phyloP scores from a whole-genome alignment of 768 basidiomycete genomes.

The Russula emetica region DNA sequence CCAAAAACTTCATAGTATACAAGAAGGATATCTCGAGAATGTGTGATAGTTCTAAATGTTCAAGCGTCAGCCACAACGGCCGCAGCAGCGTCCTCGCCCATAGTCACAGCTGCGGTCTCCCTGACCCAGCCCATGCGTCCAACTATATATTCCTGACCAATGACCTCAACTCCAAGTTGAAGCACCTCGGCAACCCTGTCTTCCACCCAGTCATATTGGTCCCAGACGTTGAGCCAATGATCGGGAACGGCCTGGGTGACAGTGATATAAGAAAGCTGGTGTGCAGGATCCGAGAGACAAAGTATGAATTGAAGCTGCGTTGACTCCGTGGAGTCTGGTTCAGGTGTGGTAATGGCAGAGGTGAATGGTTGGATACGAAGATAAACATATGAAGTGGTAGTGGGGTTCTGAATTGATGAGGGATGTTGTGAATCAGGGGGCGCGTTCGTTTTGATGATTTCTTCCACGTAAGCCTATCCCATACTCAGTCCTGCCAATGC shows the following conservation, averaged over 20 bases:
- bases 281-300: constrained; percentile 68
- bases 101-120: constrained; percentile 20
- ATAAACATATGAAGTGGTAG: constrained; percentile 86
- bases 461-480: constrained; percentile 68
- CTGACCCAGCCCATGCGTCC: constrained; percentile 78
- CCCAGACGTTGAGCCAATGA: constrained; percentile 88
- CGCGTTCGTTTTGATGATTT: constrained; percentile 63
- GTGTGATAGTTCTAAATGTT: constrained; percentile 1
- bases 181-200: constrained; percentile 87
- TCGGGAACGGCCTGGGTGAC: constrained; percentile 78
- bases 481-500: background rate
- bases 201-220: constrained; percentile 94
- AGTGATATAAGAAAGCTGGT: constrained; percentile 71
- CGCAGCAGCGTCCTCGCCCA: constrained; percentile 4
- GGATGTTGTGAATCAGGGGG: constrained; percentile 33
- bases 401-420: constrained; percentile 49
- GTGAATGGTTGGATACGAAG: constrained; percentile 89
- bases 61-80: constrained; percentile 13
- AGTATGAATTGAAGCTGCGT: constrained; percentile 59
- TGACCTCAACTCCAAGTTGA: constrained; percentile 77
- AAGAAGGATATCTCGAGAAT: constrained; percentile 4
- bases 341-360: constrained; percentile 48
- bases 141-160: constrained; percentile 90
- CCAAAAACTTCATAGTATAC: constrained; percentile 4
- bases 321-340: constrained; percentile 29